Conservation (phyloP, 2,329 filamentous ascomycete genomes). For the Calonectria leucothoes region DNA sequence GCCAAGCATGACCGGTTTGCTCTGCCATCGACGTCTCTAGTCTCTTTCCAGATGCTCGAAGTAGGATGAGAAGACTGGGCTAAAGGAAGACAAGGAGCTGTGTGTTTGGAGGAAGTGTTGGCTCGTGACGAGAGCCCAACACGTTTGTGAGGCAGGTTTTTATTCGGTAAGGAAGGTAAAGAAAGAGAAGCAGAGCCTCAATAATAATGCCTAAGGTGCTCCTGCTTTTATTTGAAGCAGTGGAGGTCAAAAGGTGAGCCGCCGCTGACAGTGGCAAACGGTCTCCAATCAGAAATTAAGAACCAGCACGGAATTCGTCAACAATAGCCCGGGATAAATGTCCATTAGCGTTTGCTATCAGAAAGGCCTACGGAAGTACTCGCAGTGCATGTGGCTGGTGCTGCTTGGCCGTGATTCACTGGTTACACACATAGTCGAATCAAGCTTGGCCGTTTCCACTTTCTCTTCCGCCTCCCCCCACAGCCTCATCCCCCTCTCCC, state of each 20-base stretch:
- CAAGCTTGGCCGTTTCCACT: not conserved
- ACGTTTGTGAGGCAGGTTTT: not conserved
- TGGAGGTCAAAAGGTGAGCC: not conserved
- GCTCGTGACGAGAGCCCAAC: not conserved
- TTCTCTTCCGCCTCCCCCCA: conserved; percentile 15
- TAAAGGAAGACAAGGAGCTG: not conserved
- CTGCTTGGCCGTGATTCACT: not conserved
- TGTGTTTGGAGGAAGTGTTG: not conserved
- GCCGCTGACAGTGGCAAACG: not conserved
- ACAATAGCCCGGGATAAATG: not conserved
- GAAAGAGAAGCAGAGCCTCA: not conserved
- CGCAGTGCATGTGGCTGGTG: not conserved
- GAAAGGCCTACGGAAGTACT: not conserved
- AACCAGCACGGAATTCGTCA: not conserved
- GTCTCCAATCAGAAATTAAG: not conserved
- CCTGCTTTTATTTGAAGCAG: not conserved
- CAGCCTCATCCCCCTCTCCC: not conserved
- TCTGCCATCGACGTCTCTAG: conserved; percentile 29
- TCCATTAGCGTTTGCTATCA: not conserved
- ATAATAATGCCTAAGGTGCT: not conserved
- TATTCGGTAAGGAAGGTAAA: not conserved
- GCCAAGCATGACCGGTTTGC: conserved; percentile 27
- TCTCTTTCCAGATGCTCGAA: not conserved
- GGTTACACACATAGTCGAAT: too few relatives aligned
- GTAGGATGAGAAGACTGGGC: not conserved